Conservation (phyloP, 495 filamentous ascomycete genomes). For the Xylaria nigripes region DNA sequence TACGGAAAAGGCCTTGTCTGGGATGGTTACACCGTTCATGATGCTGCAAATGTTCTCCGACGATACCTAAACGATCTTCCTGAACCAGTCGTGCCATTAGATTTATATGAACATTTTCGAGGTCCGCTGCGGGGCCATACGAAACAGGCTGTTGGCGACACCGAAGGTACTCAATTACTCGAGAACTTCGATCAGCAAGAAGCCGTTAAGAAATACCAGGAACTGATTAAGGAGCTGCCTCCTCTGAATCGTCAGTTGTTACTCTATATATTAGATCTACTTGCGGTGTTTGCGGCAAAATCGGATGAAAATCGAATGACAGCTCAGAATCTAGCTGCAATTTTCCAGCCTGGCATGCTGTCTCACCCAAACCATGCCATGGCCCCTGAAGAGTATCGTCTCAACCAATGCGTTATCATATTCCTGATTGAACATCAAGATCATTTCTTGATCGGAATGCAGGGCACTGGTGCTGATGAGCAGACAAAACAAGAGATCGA, state of each 20-base stretch:
- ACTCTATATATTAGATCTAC: conserved; percentile 93
- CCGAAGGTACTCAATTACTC: conserved; percentile 45
- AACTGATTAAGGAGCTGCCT: conserved; percentile 84
- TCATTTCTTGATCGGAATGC: conserved; percentile 88
- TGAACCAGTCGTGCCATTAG: conserved; percentile 90
- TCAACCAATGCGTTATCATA: conserved; percentile 95
- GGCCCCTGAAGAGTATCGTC: conserved; percentile 82
- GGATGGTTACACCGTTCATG: conserved; percentile 97
- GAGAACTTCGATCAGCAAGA: conserved; percentile 64
- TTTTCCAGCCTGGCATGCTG: conserved; percentile 94
- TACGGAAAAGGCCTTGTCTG: conserved; percentile 97
- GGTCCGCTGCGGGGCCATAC: conserved; percentile 75
- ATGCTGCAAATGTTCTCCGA: conserved; percentile 93
- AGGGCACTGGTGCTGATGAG: conserved; percentile 81
- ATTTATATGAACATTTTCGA: conserved; percentile 87
- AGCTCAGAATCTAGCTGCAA: conserved; percentile 87
- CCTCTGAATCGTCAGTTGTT: conserved; percentile 91
- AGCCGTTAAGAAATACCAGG: conserved; percentile 78
- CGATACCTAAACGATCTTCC: conserved; percentile 91
- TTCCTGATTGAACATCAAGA: conserved; percentile 97
- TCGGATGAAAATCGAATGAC: conserved; percentile 96
- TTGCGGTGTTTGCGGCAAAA: conserved; percentile 97
- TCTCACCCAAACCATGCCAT: conserved; percentile 93
- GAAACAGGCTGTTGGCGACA: conserved; percentile 58
- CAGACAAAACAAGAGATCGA: conserved; percentile 80